Conservation (phyloP, 2,329 filamentous ascomycete genomes). For the Penicillium sp. region DNA sequence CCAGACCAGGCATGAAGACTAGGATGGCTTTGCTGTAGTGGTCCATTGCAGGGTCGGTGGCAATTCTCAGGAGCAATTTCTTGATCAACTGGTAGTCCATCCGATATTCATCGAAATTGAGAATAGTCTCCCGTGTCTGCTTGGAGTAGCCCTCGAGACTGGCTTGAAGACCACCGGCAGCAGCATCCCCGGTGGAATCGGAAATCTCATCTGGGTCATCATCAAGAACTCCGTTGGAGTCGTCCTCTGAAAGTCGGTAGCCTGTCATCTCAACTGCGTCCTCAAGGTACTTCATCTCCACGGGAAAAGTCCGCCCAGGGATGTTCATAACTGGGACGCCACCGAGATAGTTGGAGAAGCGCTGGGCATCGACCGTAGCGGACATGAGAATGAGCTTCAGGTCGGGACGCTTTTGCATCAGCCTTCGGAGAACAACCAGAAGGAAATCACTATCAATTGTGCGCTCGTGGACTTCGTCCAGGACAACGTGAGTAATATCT, state of each 20-base stretch:
- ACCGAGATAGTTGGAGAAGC: slow-evolving; percentile 83
- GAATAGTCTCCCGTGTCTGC: slow-evolving; percentile 68
- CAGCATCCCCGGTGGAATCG: slow-evolving; percentile 47
- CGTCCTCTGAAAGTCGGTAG: slow-evolving; percentile 64
- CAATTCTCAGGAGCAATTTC: slow-evolving; percentile 71
- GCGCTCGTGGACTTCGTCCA: slow-evolving; percentile 97
- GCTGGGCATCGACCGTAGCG: slow-evolving; percentile 87
- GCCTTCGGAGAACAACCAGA: slow-evolving; percentile 80
- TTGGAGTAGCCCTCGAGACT: slow-evolving; percentile 68
- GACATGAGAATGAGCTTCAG: slow-evolving; percentile 96
- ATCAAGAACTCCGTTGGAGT: slow-evolving; percentile 32
- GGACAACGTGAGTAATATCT: slow-evolving; percentile 86
- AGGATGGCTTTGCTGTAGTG: slow-evolving; percentile 83
- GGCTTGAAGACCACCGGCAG: slow-evolving; percentile 55
- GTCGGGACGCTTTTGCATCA: slow-evolving; percentile 71
- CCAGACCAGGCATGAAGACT: slow-evolving; percentile 92
- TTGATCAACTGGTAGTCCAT: slow-evolving; percentile 86
- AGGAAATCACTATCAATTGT: slow-evolving; percentile 96
- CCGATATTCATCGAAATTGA: slow-evolving; percentile 80
- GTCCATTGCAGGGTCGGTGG: slow-evolving; percentile 60
- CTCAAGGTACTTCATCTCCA: slow-evolving; percentile 81
- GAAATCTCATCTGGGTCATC: slow-evolving; percentile 47
- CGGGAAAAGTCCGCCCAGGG: slow-evolving; percentile 88
- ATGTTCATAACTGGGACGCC: slow-evolving; percentile 84
- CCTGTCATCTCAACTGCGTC: slow-evolving; percentile 86